Percentiles rank a stretch among this genome's conserved stretches.
These are phyloP conservation scores for Backusella australiensis DNA, from an alignment of 192 early-diverging fungal species.

Conservation along the genomic window DNA sequence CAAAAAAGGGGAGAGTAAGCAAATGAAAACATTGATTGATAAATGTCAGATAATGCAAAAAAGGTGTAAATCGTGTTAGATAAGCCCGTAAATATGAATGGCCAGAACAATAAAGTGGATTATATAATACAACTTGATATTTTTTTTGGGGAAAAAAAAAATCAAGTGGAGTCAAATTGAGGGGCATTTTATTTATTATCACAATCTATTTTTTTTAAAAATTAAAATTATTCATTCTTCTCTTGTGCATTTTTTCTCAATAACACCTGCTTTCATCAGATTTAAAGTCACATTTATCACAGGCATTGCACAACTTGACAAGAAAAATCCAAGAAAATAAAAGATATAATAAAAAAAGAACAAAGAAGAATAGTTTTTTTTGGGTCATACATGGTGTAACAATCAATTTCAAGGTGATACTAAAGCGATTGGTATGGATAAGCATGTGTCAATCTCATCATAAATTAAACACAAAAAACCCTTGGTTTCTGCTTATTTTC, in stretches of 20 bases:
- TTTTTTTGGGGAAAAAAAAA: neutral
- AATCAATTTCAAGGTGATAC: neutral
- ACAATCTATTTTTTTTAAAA: neutral
- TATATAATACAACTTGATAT: too few species aligned
- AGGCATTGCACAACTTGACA: neutral
- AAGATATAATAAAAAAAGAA: neutral
- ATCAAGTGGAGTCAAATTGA: too few species aligned
- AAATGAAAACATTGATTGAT: too few species aligned
- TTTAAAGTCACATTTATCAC: neutral
- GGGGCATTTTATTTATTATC: neutral
- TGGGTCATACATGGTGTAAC: neutral
- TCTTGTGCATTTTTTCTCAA: neutral
- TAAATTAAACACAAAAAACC: neutral
- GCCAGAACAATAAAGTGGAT: neutral
- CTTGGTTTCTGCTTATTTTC: neutral
- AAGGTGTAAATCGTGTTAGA: neutral
- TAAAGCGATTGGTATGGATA: neutral
- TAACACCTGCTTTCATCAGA: neutral
- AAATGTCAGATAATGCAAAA: neutral
- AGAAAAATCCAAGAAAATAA: neutral
- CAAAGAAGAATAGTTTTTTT: neutral
- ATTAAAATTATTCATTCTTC: neutral
- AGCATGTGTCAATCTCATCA: conserved; percentile 8
- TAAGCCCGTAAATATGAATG: neutral
- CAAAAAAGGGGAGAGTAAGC: too few species aligned